These are phyloP conservation scores for Chaetomiaceae sp. DNA, from an alignment of 2,329 filamentous ascomycete species.

Conservation along the genomic window DNA sequence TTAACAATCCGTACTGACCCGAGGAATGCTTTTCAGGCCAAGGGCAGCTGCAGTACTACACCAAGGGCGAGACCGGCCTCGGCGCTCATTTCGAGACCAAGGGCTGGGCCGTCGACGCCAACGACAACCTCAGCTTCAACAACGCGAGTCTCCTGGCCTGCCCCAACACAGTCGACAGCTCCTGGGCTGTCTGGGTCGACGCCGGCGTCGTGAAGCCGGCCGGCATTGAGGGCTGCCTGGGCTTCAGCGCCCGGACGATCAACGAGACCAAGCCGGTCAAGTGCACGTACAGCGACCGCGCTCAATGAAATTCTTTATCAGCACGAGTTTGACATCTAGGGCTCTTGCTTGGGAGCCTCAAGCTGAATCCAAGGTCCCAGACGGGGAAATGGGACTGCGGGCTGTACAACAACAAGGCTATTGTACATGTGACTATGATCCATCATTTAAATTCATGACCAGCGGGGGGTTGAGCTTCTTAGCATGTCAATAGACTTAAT, in stretches of 20 bases:
- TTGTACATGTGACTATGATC: no score
- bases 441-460: no score
- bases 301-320: no score
- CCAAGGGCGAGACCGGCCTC: slow-evolving; percentile 32
- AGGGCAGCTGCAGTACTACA: slow-evolving; percentile 48
- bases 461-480: no score
- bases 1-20: no score
- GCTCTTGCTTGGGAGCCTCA: no score
- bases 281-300: slow-evolving; percentile 26
- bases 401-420: no score
- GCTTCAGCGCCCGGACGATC: slow-evolving; percentile 30
- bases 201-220: slow-evolving; percentile 31
- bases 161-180: slow-evolving; percentile 36
- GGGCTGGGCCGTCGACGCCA: slow-evolving; percentile 40
- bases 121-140: slow-evolving; percentile 41
- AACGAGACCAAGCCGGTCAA: slow-evolving; percentile 25
- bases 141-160: slow-evolving; percentile 46
- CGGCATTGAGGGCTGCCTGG: slow-evolving; percentile 33
- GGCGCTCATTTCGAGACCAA: slow-evolving; percentile 40
- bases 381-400: no score
- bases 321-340: no score
- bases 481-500: no score
- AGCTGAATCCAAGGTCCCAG: no score
- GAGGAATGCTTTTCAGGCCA: no score
- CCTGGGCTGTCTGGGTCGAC: slow-evolving; percentile 38